Conservation (phyloP, 371 early-diverging fungal species). For the Mucor piriformis region DNA sequence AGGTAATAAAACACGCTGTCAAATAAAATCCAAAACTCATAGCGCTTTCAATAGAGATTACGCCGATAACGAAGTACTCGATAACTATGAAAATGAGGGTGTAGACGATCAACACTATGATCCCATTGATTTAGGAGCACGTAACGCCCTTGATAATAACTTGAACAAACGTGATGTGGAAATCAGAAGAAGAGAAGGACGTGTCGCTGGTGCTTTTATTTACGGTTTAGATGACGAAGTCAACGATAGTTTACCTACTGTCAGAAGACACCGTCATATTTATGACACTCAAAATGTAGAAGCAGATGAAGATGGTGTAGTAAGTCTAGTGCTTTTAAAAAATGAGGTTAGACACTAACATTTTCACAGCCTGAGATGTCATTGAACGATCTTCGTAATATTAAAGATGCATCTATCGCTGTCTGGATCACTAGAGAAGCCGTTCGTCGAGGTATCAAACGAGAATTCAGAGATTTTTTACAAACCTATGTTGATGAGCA, state of each 20-base stretch:
- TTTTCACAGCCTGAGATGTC: slow-evolving; percentile 53
- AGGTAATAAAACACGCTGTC: slow-evolving; percentile 36
- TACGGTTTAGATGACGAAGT: slow-evolving; percentile 68
- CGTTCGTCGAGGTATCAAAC: slow-evolving; percentile 78
- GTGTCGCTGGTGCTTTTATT: slow-evolving; percentile 87
- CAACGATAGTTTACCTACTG: slow-evolving; percentile 59
- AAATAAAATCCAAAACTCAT: background rate
- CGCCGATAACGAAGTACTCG: slow-evolving; percentile 69
- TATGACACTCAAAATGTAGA: slow-evolving; percentile 61
- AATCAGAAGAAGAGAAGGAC: slow-evolving; percentile 67
- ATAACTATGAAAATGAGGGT: slow-evolving; percentile 78
- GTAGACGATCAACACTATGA: slow-evolving; percentile 82
- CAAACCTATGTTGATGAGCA: slow-evolving; percentile 82
- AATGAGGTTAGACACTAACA: background rate
- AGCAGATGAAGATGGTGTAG: slow-evolving; percentile 65
- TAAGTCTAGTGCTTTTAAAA: slow-evolving; percentile 30
- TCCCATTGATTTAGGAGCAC: slow-evolving; percentile 68
- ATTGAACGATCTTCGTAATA: slow-evolving; percentile 50
- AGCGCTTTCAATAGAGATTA: slow-evolving; percentile 74
- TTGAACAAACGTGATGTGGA: slow-evolving; percentile 84
- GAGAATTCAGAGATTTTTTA: slow-evolving; percentile 89
- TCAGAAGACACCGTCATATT: slow-evolving; percentile 65
- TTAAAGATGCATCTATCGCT: slow-evolving; percentile 64
- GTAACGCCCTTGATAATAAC: slow-evolving; percentile 78
- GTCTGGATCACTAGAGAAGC: slow-evolving; percentile 83